Evolutionary conservation across 768 basidiomycete species (phyloP).

Genomic region (Fistulinella prunicolor): DNA sequence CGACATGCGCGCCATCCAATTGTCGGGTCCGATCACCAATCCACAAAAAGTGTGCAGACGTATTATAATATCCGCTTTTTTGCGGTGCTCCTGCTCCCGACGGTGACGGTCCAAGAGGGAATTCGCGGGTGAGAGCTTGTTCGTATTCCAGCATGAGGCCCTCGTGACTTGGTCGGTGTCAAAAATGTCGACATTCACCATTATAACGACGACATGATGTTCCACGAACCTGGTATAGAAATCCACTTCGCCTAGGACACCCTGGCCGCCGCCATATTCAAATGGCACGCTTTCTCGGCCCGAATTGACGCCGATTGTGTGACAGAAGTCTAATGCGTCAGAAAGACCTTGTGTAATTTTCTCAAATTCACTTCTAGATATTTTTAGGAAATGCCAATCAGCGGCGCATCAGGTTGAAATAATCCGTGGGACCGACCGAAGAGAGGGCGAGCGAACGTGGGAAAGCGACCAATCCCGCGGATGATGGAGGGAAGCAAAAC

Average conservation of each 20-base stretch:
- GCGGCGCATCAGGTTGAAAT: not conserved
- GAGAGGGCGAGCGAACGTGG: constrained; percentile 82
- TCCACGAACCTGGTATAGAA: constrained; percentile 79
- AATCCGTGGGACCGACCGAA: constrained; percentile 47
- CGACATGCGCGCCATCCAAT: constrained; percentile 89
- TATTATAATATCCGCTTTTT: constrained; percentile 69
- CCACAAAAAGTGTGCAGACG: constrained; percentile 94
- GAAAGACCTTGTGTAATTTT: constrained; percentile 78
- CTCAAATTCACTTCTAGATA: constrained; percentile 73
- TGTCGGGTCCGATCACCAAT: constrained; percentile 95
- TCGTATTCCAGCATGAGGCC: constrained; percentile 93
- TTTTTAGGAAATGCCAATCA: constrained; percentile 13
- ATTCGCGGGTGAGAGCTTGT: constrained; percentile 79
- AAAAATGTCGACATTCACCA: not conserved
- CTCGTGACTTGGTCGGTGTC: constrained; percentile 70
- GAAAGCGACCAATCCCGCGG: constrained; percentile 89
- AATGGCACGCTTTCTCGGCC: constrained; percentile 47
- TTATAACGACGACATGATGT: not conserved
- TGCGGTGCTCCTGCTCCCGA: constrained; percentile 10
- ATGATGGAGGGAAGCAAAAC: constrained; percentile 90
- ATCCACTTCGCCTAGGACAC: constrained; percentile 83
- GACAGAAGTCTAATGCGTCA: constrained; percentile 91
- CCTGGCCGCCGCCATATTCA: constrained; percentile 67
- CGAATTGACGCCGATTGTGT: constrained; percentile 76
- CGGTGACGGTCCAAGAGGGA: constrained; percentile 39